Percentiles rank a stretch among this genome's conserved stretches.
These are phyloP conservation scores for Peziza echinospora DNA, from an alignment of 495 filamentous ascomycete genomes.

Conservation along the genomic window DNA sequence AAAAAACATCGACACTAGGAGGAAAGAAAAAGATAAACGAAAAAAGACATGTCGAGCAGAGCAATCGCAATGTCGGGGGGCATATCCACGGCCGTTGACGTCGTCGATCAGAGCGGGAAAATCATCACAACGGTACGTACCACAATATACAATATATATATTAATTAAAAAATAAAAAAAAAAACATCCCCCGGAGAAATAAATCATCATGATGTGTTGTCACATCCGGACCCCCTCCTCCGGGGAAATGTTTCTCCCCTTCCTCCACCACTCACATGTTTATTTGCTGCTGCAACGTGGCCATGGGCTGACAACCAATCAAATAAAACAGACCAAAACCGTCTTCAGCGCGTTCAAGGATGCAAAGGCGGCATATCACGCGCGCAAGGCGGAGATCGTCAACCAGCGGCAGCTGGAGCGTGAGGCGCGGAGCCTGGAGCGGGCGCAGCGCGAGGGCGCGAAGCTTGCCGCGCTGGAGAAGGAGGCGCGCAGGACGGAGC, in stretches of 20 bases:
- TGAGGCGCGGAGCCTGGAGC: slow-evolving; percentile 4
- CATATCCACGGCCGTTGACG: slow-evolving; percentile 7
- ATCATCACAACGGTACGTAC: slow-evolving; percentile 14
- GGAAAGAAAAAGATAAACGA: too few species aligned
- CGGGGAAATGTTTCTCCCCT: too few species aligned
- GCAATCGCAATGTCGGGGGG: too few species aligned
- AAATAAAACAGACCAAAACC: slow-evolving; percentile 8
- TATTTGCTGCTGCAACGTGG: too few species aligned
- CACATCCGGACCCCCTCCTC: neutral
- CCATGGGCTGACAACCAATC: too few species aligned
- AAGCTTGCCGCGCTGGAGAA: slow-evolving; percentile 5
- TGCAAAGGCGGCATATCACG: slow-evolving; percentile 14
- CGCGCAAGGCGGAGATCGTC: slow-evolving; percentile 17
- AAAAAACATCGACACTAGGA: too few species aligned
- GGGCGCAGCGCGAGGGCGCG: slow-evolving; percentile 6
- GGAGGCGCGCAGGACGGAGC: neutral
- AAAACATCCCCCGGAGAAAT: slow-evolving; percentile 3
- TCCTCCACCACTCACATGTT: too few species aligned
- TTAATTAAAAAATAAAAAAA: neutral
- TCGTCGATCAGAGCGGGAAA: slow-evolving; percentile 12
- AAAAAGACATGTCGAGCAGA: too few species aligned
- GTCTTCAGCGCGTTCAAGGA: slow-evolving; percentile 16
- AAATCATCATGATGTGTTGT: slow-evolving; percentile 1
- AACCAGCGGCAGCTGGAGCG: slow-evolving; percentile 8
- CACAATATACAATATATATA: neutral